phyloP scores from a whole-genome alignment of 139 green algal genomes.

The Axilococcus clingmanii region DNA sequence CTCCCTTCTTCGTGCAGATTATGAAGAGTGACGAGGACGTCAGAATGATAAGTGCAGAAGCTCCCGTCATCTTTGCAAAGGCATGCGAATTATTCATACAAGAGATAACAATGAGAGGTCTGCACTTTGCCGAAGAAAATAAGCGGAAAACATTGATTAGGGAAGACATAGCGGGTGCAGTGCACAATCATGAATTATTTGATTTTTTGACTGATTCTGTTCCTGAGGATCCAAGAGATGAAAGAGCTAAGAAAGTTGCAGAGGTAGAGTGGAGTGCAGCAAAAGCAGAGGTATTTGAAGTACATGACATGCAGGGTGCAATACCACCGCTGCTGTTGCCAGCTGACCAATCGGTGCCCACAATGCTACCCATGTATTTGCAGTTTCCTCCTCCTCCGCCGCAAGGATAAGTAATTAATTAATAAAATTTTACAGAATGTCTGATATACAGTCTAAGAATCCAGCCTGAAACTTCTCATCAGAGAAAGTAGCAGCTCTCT shows the following conservation, averaged over 20 bases:
- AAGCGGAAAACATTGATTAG: constrained; percentile 93
- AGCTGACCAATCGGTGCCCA: neutral
- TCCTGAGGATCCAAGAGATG: constrained; percentile 53
- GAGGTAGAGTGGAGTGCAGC: neutral
- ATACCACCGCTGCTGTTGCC: neutral
- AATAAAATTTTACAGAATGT: no score
- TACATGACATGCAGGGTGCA: neutral
- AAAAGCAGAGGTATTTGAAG: neutral
- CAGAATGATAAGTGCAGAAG: constrained; percentile 92
- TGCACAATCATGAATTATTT: constrained; percentile 89
- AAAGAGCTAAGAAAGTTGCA: neutral
- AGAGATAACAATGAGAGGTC: constrained; percentile 84
- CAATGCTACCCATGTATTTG: neutral
- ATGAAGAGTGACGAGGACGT: constrained; percentile 99
- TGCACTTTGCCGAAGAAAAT: constrained; percentile 92
- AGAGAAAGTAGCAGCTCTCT: constrained; percentile 25
- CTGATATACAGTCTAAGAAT: constrained; percentile 11
- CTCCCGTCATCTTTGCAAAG: constrained; percentile 95
- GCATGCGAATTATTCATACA: constrained; percentile 74
- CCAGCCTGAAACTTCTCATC: constrained; percentile 21
- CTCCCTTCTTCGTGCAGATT: constrained; percentile 69
- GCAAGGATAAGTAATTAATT: no score
- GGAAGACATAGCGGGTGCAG: constrained; percentile 90
- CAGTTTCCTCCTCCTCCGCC: constrained; percentile 3
- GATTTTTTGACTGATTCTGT: constrained; percentile 97